Base-by-base conservation (phyloP, 768 basidiomycete species). In the Termitomyces sp. region DNA sequence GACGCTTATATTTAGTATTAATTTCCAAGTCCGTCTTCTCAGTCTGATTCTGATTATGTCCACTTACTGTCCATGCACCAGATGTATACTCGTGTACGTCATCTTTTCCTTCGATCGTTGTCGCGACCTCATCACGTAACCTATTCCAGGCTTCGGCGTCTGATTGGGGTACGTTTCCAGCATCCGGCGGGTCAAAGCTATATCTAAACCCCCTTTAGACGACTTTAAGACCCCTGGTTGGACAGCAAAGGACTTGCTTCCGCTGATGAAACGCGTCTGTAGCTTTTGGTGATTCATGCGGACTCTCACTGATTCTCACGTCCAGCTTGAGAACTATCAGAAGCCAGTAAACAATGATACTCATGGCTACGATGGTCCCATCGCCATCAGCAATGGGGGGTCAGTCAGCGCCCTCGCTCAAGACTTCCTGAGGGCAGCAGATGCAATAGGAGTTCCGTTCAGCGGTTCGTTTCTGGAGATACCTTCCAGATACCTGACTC, bases 241-340 rank as follows among this genome's bases (percentile, higher is more conserved):
- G 86, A 81, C 78, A 9, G 80, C 81, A 9, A 74, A 85, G 68
- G 86, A 87, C 62, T 76, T 88, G 17, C 63, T 86, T 50, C 86
- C 86, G 3, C 73, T 87, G 59, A 89, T 88, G 86, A 87, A 87
- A 71, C 74, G 85, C 50, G 83, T 81, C 57, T 17, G 72, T 54
- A 38, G 54, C 37, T 28, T 23, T 41, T 17, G 33, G 40, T 14
- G 23, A 40, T 46, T 19, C 9, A 19, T 3, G 8, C 5, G 10
- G 37, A 26, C 26, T 7, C 33, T 35, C 15, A 53, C 1, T 26
- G 28, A 30, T 21, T 21, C 9, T 45, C 23, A 45, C 11, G 3
- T 19, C n/a, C 61, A 84, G 79, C 73, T 87, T 54, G 86, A 88
- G 77, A 86, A 87, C 73, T 87, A 89, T 67, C 86, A 87, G 76